A percentile compares a stretch with the other conserved stretches of the same genome.
These are phyloP conservation scores for Neophaeococcomyces mojaviensis DNA, from an alignment of 2,329 filamentous ascomycete species.

Conservation along the genomic window DNA sequence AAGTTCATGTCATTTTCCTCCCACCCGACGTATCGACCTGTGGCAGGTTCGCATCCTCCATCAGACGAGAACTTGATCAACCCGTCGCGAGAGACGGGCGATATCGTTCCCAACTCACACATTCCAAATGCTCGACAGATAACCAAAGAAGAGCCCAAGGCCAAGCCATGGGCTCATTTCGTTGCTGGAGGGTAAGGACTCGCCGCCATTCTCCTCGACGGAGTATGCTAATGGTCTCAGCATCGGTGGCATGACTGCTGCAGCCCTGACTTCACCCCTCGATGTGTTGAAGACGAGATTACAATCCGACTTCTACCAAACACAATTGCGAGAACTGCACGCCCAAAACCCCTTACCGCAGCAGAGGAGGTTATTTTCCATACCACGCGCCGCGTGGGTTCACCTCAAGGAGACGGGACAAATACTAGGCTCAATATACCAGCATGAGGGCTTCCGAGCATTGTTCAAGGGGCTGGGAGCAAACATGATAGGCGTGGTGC, in stretches of 20 bases:
- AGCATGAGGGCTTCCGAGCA: constrained; percentile 72
- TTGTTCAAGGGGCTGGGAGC: constrained; percentile 91
- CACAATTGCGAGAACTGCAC: constrained; percentile 64
- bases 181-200: constrained; percentile 73
- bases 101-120: constrained; percentile 26
- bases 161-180: constrained; percentile 84
- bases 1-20: constrained; percentile 22
- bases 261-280: constrained; percentile 85
- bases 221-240: constrained; percentile 39
- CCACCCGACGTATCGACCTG: constrained; percentile 15
- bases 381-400: constrained; percentile 58
- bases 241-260: constrained; percentile 80
- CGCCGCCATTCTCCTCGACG: constrained; percentile 12
- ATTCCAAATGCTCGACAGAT: constrained; percentile 18
- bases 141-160: constrained; percentile 34
- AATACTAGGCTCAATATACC: constrained; percentile 74
- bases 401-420: constrained; percentile 81
- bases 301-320: constrained; percentile 90
- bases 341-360: constrained; percentile 49
- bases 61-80: constrained; percentile 16
- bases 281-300: constrained; percentile 90
- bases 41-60: constrained; percentile 16
- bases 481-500: constrained; percentile 82
- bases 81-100: constrained; percentile 33
- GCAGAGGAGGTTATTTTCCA: constrained; percentile 52